Evolutionary conservation across 2,329 filamentous ascomycete genomes (phyloP).

Genomic region (Anisogramma anomala): DNA sequence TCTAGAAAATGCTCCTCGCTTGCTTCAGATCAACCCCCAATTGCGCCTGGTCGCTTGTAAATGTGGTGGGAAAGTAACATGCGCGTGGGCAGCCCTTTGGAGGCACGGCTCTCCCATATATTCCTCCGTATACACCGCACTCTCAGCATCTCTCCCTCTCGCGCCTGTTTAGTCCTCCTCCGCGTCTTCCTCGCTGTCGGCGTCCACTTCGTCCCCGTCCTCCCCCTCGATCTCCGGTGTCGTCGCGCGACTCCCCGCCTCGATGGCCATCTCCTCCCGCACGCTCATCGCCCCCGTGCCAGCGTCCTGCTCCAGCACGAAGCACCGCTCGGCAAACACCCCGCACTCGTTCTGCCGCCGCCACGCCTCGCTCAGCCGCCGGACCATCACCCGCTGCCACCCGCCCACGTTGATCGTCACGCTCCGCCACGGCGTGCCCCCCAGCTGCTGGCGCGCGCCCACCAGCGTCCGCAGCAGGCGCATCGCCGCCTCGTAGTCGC

Average conservation of each 20-base stretch:
- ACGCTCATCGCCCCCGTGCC: conserved; percentile 14
- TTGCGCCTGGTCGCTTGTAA: no score
- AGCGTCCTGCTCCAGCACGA: conserved; percentile 26
- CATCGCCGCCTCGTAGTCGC: conserved; percentile 27
- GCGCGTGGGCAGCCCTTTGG: no score
- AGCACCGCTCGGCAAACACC: conserved; percentile 36
- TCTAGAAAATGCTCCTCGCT: no score
- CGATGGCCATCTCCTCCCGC: conserved; percentile 18
- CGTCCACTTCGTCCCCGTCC: neutral
- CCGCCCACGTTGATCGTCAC: conserved; percentile 38
- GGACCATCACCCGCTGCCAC: conserved; percentile 34
- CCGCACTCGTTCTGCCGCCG: conserved; percentile 28
- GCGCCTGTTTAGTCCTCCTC: no score
- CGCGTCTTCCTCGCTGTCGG: neutral
- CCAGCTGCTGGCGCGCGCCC: conserved; percentile 17
- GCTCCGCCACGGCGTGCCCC: conserved; percentile 23
- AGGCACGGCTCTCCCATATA: no score
- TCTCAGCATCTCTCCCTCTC: no score
- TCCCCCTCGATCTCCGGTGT: conserved; percentile 6
- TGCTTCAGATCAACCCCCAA: no score
- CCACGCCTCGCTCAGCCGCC: conserved; percentile 31
- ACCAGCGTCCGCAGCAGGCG: conserved; percentile 25
- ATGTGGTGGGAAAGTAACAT: no score
- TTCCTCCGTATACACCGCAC: no score
- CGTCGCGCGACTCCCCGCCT: conserved; percentile 11